Conservation (phyloP, 2,329 filamentous ascomycete genomes). For the Cytospora chrysosperma region DNA sequence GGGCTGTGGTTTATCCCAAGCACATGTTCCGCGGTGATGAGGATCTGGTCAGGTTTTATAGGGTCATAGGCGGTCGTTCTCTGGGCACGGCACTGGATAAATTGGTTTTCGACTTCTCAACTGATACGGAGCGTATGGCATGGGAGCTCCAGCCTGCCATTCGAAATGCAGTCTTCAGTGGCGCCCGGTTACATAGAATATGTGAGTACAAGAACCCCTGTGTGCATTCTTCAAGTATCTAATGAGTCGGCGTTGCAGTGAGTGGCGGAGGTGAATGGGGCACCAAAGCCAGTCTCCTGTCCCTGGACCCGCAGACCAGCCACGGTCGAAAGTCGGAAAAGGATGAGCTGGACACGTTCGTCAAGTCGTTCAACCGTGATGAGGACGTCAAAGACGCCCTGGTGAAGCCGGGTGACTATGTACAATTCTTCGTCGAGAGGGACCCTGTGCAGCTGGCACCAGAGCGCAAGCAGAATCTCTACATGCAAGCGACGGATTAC, state of each 20-base stretch:
- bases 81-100: constrained; percentile 5
- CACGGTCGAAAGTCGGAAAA: constrained; percentile 47
- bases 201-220: constrained; percentile 36
- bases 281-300: constrained; percentile 73
- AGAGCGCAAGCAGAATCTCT: neutral
- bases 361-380: constrained; percentile 44
- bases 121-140: neutral
- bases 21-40: constrained; percentile 6
- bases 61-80: neutral
- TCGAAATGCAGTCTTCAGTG: constrained; percentile 3
- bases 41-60: neutral
- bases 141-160: constrained; percentile 6
- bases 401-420: constrained; percentile 60
- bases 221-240: neutral
- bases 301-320: constrained; percentile 68
- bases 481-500: constrained; percentile 17
- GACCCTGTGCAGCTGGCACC: constrained; percentile 31
- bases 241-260: constrained; percentile 43
- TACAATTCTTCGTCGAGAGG: constrained; percentile 61
- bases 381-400: constrained; percentile 49
- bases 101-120: constrained; percentile 16
- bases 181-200: constrained; percentile 45
- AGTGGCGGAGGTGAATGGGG: constrained; percentile 87
- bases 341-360: constrained; percentile 53
- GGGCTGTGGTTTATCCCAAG: constrained; percentile 66